phyloP scores from a whole-genome alignment of 495 filamentous ascomycete genomes.

The Penicillium manginii region DNA sequence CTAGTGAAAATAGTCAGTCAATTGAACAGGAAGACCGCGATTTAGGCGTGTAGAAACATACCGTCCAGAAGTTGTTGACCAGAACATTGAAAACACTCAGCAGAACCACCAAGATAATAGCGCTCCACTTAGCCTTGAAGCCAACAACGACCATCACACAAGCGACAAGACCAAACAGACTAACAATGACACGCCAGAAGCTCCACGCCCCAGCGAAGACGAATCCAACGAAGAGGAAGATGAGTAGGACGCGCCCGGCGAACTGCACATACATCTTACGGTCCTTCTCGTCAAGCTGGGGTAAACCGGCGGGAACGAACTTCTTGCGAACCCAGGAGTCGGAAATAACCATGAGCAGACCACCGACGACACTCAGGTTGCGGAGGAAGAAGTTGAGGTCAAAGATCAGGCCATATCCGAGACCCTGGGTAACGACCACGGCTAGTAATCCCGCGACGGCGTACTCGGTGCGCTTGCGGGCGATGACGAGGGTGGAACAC shows the following conservation, averaged over 20 bases:
- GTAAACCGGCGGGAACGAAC: slow-evolving; percentile 93
- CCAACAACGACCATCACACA: slow-evolving; percentile 99
- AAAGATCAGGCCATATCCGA: slow-evolving; percentile 98
- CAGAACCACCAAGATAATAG: slow-evolving; percentile 89
- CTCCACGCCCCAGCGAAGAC: slow-evolving; percentile 95
- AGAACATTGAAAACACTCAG: slow-evolving; percentile 94
- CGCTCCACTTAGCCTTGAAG: slow-evolving; percentile 99
- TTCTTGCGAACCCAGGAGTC: slow-evolving; percentile 98
- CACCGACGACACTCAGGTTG: slow-evolving; percentile 95
- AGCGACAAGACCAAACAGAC: slow-evolving; percentile 79
- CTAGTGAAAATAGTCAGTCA: slow-evolving; percentile 50
- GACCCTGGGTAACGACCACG: slow-evolving; percentile 93
- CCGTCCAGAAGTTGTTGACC: slow-evolving; percentile 99
- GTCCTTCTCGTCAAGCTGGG: slow-evolving; percentile 96
- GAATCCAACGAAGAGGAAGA: slow-evolving; percentile 96
- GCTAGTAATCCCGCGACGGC: slow-evolving; percentile 87
- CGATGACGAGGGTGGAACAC: slow-evolving; percentile 85
- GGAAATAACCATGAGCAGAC: slow-evolving; percentile 94
- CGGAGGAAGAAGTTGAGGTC: slow-evolving; percentile 99
- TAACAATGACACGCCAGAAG: slow-evolving; percentile 80
- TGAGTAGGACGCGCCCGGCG: slow-evolving; percentile 91
- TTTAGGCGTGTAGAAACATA: slow-evolving; percentile 47
- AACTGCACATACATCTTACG: slow-evolving; percentile 99
- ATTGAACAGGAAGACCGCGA: slow-evolving; percentile 8
- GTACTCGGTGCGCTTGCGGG: slow-evolving; percentile 87